Evolutionary conservation across 2,329 filamentous ascomycete genomes (phyloP), one percentile per base, ranked within the genome.

Genomic region (Pseudogymnoascus sp.): DNA sequence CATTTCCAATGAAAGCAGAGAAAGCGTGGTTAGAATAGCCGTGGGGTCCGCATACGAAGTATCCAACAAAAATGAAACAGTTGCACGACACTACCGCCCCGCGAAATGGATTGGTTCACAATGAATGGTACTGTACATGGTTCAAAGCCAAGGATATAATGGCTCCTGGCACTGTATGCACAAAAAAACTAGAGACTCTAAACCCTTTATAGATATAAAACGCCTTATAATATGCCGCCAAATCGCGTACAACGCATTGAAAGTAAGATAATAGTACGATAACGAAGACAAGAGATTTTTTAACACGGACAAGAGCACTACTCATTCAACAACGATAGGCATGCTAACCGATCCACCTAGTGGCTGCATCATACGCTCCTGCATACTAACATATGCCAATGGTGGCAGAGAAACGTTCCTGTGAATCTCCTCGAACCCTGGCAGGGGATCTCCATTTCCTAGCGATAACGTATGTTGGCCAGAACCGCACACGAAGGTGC

Each of bases 301-400:
- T 33, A 33, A 45, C 41, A 19, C n/a, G 23, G 29, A 55, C 26
- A 33, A 55, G 45, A 33, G 45, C 45, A 4, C 45, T 19, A 55
- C n/a, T 55, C 29, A 60, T 23, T 60, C 58, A 23, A 38, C 58
- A 7, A 59, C 6, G 58, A 60, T 60, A 16, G 58, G 58, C 58
- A 60, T 60, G 37, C 19, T 60, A 38, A 41, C 58, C 58, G 58
- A 60, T 26, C 58, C 58, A n/a, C 37, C 58, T 16, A 60, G 26
- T 12, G 37, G 12, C 58, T 60, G 33, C 58, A 60, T 37, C 58
- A 60, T 33, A n/a, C 33, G 58, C 23, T 60, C 58, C 7, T 60
- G 58, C 58, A 37, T 39, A 23, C 58, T 60, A 41, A 60, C 37
- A 60, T 60, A 60, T 60, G 33, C 33, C 33, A 60, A 29, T 16